Conservation (phyloP, 2,329 filamentous ascomycete genomes). For the Claviceps sorghi region DNA sequence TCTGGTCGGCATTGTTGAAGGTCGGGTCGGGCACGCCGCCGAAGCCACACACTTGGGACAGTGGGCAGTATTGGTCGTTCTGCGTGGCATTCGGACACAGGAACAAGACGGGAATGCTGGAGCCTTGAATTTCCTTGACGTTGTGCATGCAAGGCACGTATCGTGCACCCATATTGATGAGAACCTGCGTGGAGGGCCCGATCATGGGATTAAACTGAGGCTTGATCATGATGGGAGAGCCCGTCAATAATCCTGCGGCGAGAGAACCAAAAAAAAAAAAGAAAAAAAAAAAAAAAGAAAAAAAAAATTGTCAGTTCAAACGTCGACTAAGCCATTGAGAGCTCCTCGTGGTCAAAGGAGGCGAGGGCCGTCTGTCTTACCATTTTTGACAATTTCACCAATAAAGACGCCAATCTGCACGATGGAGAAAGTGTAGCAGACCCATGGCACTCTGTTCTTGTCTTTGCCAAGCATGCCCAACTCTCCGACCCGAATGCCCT, state of each 20-base stretch:
- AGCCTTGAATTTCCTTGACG: constrained; percentile 47
- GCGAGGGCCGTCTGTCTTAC: constrained; percentile 26
- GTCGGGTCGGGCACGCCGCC: constrained; percentile 53
- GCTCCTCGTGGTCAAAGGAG: background rate
- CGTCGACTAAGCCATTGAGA: background rate
- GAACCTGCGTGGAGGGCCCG: constrained; percentile 73
- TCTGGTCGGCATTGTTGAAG: constrained; percentile 35
- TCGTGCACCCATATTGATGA: constrained; percentile 94
- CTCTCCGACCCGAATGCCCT: constrained; percentile 40
- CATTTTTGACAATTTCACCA: constrained; percentile 71
- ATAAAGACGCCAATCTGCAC: constrained; percentile 79
- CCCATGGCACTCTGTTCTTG: constrained; percentile 53
- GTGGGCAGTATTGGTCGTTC: constrained; percentile 45
- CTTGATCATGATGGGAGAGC: constrained; percentile 61
- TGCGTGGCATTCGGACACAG: constrained; percentile 71
- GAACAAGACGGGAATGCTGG: constrained; percentile 39
- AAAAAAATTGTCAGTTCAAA: background rate
- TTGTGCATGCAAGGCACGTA: constrained; percentile 94
- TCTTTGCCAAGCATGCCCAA: constrained; percentile 43
- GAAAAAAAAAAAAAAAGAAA: background rate
- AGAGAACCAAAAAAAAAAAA: background rate
- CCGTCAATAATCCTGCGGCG: constrained; percentile 54
- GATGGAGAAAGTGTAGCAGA: constrained; percentile 65
- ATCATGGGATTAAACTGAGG: constrained; percentile 96
- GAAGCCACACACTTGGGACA: constrained; percentile 76